Evolutionary conservation across 768 basidiomycete genomes (phyloP), one percentile per base, ranked within the genome.

Genomic region (Collybia sordida): DNA sequence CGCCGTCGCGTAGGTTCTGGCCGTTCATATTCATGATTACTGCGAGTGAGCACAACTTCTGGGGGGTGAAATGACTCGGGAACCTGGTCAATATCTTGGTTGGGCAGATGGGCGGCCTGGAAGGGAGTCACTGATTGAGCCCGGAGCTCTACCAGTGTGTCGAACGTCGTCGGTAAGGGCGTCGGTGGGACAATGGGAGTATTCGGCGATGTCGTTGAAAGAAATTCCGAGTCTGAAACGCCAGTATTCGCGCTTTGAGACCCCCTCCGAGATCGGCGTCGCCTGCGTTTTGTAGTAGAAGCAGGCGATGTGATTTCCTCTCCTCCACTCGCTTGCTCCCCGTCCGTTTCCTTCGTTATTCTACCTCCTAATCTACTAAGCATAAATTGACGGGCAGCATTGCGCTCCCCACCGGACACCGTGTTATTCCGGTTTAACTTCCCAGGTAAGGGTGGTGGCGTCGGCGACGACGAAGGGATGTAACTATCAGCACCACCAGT

Each of bases 331-430:
- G 72, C 80, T 50, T 78, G 76, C 39, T 84, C 85, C 21, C 77
- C 75, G 53, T 90, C 87, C 1, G 80, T 73, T 56, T 86, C 85
- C 49, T 83, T 79, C 8, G 71, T 72, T 31, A 79, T 66, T 47
- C 80, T 71, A 24, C 82, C 79, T n/a, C 78, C 79, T 15, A 91
- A 70, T 8, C 82, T 75, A 47, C 74, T 80, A 34, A 90, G 72
- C 72, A 92, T 76, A 45, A 83, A 73, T 57, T 81, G 79, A 37
- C 90, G 79, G 11, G 86, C 89, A 23, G 82, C 87, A 24, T 78
- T 76, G 27, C 90, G 83, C 59, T 91, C 90, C 23, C 87, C 89
- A 5, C 89, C 90, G 1, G 90, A 80, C 12, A 91, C 83, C 15
- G 91, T 93, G 59, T 92, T 91, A 58, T 88, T 91, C 49, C 91